These are phyloP conservation scores for Nematodospora anomalae DNA, from an alignment of 1,139 yeast species.

Conservation along the genomic window DNA sequence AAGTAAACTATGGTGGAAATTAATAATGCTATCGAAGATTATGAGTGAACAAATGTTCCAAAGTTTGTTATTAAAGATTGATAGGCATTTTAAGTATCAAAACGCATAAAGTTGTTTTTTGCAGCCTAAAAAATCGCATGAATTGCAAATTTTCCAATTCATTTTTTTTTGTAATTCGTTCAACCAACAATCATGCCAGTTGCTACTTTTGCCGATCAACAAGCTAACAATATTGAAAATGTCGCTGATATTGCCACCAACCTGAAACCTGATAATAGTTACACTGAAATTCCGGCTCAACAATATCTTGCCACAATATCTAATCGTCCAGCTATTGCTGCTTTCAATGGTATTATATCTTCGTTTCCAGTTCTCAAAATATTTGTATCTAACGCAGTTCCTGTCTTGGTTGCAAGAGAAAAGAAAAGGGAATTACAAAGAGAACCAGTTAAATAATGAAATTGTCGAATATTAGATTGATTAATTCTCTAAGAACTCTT, in stretches of 20 bases:
- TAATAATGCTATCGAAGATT: constrained; percentile 14
- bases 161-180: not conserved
- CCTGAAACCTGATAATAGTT: constrained; percentile 3
- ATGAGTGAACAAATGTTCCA: constrained; percentile 10
- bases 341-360: constrained; percentile 57
- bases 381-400: constrained; percentile 60
- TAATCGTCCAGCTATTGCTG: constrained; percentile 58
- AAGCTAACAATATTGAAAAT: not conserved
- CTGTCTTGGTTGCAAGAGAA: constrained; percentile 44
- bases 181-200: not conserved
- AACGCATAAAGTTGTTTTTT: not conserved
- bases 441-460: constrained; percentile 6
- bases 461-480: constrained; percentile 6
- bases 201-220: not conserved
- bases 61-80: constrained; percentile 11
- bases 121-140: not conserved
- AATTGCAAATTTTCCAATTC: too few species aligned
- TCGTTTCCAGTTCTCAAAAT: constrained; percentile 60
- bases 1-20: constrained; percentile 12
- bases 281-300: constrained; percentile 43
- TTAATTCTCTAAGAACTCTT: too few species aligned
- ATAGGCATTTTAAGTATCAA: constrained; percentile 8
- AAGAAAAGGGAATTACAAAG: constrained; percentile 18
- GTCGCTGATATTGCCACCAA: too few species aligned
- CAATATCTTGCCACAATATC: constrained; percentile 45